Percentiles rank a stretch among this genome's conserved stretches.
Conservation (phyloP, 345 rosid species). For the Populus ilicifolia region DNA sequence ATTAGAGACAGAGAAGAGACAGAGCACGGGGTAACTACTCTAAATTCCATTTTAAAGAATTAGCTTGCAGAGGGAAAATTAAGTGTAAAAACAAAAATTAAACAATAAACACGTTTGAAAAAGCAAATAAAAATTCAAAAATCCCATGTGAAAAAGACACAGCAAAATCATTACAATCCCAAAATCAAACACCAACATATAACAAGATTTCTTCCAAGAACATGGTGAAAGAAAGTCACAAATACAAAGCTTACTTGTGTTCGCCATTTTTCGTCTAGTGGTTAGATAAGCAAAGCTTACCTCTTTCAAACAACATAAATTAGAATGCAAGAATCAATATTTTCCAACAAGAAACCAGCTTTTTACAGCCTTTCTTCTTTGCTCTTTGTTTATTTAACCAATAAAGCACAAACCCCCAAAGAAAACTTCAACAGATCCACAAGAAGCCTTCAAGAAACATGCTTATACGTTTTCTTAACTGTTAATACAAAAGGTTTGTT, state of each 20-base stretch:
- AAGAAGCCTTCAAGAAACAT: neutral
- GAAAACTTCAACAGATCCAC: neutral
- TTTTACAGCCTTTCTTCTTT: neutral
- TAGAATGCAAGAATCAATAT: neutral
- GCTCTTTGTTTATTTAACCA: neutral
- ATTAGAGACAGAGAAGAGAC: neutral
- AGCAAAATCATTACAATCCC: neutral
- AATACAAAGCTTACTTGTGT: neutral
- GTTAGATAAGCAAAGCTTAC: neutral
- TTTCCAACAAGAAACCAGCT: neutral
- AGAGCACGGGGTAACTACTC: neutral
- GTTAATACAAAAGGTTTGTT: neutral
- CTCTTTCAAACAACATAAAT: neutral
- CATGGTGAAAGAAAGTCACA: neutral
- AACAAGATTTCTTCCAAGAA: neutral
- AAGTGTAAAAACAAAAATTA: neutral
- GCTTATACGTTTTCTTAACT: neutral
- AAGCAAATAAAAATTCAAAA: neutral
- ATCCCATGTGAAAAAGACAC: neutral
- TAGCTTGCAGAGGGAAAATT: neutral
- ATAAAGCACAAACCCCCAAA: neutral
- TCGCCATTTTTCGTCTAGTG: neutral
- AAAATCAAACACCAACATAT: neutral
- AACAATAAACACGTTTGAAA: neutral
- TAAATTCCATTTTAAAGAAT: neutral